Conservation (phyloP, 305 asterid genomes). For the Andrographis paniculata region DNA sequence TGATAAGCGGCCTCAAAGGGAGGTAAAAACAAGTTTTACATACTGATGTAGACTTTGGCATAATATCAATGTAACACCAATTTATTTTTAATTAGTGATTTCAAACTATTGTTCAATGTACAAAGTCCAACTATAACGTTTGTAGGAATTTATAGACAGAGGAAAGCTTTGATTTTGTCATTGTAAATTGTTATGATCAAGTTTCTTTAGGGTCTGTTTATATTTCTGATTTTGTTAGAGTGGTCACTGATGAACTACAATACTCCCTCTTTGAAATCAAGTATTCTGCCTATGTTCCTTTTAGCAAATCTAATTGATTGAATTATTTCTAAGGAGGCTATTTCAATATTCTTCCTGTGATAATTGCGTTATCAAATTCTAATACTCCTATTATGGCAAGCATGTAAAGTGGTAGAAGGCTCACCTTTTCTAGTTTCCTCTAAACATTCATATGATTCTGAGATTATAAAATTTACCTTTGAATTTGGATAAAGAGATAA, state of each 20-base stretch:
- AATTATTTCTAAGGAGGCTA: not conserved
- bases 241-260: not conserved
- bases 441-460: not conserved
- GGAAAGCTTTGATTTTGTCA: not conserved
- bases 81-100: conserved; percentile 5
- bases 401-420: not conserved
- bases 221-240: conserved; percentile 3
- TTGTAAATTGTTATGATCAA: not conserved
- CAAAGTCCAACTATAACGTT: no score
- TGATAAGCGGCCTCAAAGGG: conserved; percentile 96
- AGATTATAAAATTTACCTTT: not conserved
- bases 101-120: no score
- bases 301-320: not conserved
- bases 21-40: conserved; percentile 38
- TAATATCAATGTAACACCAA: not conserved
- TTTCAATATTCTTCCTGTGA: not conserved
- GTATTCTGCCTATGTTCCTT: conserved; percentile 3
- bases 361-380: not conserved
- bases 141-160: not conserved
- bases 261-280: conserved; percentile 1
- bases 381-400: conserved; percentile 5
- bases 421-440: conserved; percentile 1
- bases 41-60: conserved; percentile 3
- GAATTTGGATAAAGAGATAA: conserved; percentile 1
- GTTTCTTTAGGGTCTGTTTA: not conserved